These are phyloP conservation scores for Nepenthes alata DNA, from an alignment of 179 eudicot genomes.

Conservation along the genomic window DNA sequence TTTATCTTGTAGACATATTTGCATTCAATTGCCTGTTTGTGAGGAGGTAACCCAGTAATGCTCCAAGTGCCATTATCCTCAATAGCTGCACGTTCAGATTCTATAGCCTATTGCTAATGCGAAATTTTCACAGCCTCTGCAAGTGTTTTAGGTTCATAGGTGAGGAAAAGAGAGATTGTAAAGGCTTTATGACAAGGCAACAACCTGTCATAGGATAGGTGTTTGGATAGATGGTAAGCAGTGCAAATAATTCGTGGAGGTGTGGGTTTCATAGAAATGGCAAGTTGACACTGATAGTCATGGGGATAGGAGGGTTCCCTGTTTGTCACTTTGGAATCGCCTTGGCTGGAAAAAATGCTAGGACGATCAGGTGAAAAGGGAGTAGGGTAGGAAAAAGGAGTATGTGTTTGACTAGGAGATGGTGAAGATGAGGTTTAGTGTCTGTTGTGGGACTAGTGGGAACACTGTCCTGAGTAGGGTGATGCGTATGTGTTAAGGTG, in stretches of 20 bases:
- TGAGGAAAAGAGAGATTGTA: too few species aligned
- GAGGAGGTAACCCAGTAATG: background rate
- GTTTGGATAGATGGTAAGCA: background rate
- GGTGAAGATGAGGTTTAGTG: too few species aligned
- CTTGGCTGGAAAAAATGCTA: background rate
- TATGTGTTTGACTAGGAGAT: background rate
- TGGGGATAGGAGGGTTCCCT: background rate
- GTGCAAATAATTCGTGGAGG: background rate
- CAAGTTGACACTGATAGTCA: background rate
- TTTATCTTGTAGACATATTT: slow-evolving; percentile 4
- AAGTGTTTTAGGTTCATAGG: background rate
- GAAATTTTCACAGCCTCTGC: background rate
- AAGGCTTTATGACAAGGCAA: background rate
- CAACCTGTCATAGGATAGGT: background rate
- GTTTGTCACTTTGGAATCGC: background rate
- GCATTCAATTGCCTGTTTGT: background rate
- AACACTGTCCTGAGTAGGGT: too few species aligned
- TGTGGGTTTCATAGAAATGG: background rate
- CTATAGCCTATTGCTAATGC: slow-evolving; percentile 2
- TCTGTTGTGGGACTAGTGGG: too few species aligned
- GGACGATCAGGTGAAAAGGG: background rate
- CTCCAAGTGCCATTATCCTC: slow-evolving; percentile 6
- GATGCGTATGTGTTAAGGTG: background rate
- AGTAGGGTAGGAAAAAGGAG: background rate
- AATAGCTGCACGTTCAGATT: slow-evolving; percentile 2